A percentile compares a stretch with the other conserved stretches of the same genome.
Evolutionary conservation across 345 rosid genomes (phyloP).

Genomic region (Boechera retrofracta): DNA sequence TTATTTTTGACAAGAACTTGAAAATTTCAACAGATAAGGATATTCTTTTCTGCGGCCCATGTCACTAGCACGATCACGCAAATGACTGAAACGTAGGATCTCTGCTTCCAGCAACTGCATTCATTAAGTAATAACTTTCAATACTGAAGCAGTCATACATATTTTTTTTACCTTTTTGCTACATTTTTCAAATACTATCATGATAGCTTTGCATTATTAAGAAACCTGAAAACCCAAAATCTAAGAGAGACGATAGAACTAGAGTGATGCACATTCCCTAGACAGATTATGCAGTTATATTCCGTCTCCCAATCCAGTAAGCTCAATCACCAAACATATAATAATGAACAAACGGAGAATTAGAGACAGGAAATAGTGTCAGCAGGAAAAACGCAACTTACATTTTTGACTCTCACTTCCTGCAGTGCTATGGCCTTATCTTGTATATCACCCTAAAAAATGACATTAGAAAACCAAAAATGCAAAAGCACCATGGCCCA

Average conservation of each 20-base stretch:
- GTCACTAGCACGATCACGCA: constrained; percentile 99
- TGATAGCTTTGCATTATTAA: background rate
- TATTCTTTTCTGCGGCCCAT: constrained; percentile 93
- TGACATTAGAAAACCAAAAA: constrained; percentile 38
- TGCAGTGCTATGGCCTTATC: constrained; percentile 91
- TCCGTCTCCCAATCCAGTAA: background rate
- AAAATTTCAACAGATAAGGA: constrained; percentile 60
- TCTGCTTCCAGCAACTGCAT: constrained; percentile 92
- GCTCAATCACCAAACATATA: constrained; percentile 19
- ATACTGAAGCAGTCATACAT: constrained; percentile 1
- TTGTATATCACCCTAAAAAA: constrained; percentile 87
- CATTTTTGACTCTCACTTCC: constrained; percentile 94
- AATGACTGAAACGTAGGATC: constrained; percentile 83
- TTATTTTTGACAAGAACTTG: constrained; percentile 13
- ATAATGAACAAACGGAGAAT: constrained; percentile 11
- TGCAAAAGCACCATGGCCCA: constrained; percentile 8
- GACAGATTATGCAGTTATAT: constrained; percentile 14
- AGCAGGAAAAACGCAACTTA: constrained; percentile 49
- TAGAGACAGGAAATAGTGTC: background rate
- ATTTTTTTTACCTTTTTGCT: background rate
- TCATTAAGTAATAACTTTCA: constrained; percentile 26
- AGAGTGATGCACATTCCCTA: constrained; percentile 28
- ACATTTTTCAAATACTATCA: background rate
- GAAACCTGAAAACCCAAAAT: constrained; percentile 17
- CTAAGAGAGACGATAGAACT: constrained; percentile 25